Percentiles rank a stretch among this genome's conserved stretches.
These are phyloP conservation scores for Exophiala sp. DNA, from an alignment of 2,329 filamentous ascomycete genomes.

Conservation along the genomic window DNA sequence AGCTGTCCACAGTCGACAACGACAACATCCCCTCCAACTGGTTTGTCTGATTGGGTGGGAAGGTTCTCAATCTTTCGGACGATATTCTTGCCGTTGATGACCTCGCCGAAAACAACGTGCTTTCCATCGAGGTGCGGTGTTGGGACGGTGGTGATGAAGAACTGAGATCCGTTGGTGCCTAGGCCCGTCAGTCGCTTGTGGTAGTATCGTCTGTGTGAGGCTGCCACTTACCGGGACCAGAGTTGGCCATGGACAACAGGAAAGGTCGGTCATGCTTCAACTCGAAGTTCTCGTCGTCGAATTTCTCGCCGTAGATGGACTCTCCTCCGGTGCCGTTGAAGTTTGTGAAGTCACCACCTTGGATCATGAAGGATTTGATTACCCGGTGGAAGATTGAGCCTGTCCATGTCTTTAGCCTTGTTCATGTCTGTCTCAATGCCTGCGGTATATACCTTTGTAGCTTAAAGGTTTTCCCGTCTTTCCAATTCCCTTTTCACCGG, in stretches of 20 bases:
- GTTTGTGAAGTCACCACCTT: slow-evolving; percentile 93
- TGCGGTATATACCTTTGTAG: slow-evolving; percentile 62
- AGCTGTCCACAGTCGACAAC: slow-evolving; percentile 86
- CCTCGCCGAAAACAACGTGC: slow-evolving; percentile 95
- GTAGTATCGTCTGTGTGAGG: slow-evolving; percentile 1
- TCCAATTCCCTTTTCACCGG: slow-evolving; percentile 83
- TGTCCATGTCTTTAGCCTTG: slow-evolving; percentile 25
- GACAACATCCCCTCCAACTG: slow-evolving; percentile 64
- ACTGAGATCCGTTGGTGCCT: slow-evolving; percentile 95
- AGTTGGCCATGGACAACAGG: slow-evolving; percentile 95
- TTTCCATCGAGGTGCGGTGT: slow-evolving; percentile 93
- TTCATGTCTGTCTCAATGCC: not conserved
- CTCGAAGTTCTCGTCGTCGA: slow-evolving; percentile 93
- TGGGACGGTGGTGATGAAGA: slow-evolving; percentile 94
- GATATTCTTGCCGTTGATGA: slow-evolving; percentile 85
- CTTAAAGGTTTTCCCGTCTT: slow-evolving; percentile 77
- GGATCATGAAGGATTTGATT: slow-evolving; percentile 98
- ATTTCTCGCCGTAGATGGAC: slow-evolving; percentile 96
- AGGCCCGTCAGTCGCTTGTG: slow-evolving; percentile 11
- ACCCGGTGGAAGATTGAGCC: slow-evolving; percentile 89
- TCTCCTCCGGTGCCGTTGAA: slow-evolving; percentile 94
- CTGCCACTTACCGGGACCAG: slow-evolving; percentile 65
- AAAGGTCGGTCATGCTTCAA: slow-evolving; percentile 89
- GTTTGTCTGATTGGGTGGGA: slow-evolving; percentile 67
- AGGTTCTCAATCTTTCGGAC: slow-evolving; percentile 86